Base-by-base conservation (phyloP, 169 alveolate genomes). In the Theileria orientalis region DNA sequence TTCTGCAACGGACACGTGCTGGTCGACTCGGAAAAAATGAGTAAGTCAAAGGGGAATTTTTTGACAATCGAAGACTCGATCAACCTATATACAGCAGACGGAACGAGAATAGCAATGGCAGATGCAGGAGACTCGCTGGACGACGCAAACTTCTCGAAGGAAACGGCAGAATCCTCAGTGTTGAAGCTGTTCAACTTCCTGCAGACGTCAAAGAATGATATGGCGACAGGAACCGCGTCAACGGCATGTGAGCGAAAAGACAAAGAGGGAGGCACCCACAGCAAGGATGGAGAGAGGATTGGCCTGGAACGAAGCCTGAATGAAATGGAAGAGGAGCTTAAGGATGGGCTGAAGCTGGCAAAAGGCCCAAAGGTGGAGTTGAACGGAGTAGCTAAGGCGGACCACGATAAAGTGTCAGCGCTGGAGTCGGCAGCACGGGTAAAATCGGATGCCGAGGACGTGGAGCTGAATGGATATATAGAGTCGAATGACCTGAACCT, bases 81-180 rank as follows among this genome's bases (percentile, higher is more conserved):
- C 61, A 89, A 91, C 30, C 87, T 70, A 56, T 98, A 92, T 83
- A 96, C 99, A 47, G 96, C 99, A 68, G 99, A 97, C 78, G 99
- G 99, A 19, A 94, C 98, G 2, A 90, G 99, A 64, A 88, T 98
- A 41, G 98, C 99, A 14, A 84, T 96, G 42, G 99, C 99, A 41
- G 99, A 98, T 85, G 99, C 99, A 52, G 99, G 99, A 0, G 99
- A 96, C 68, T 79, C 96, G 6, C 76, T 95, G 23, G 99, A 96
- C 74, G 99, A 97, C 85, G 99, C 99, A 27, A 97, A 95, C 83
- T 95, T 95, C 62, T 87, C 93, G 30, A 89, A 92, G 52, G 96
- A 91, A 27, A 86, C 92, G 6, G 96, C 96, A 0, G 91, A 91
- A 44, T 78, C 95, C 25, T 94, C 95, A 32, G 74, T 92, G n/a